These are phyloP conservation scores for Euphorbia tirucalli DNA, from an alignment of 345 rosid genomes.

Conservation along the genomic window DNA sequence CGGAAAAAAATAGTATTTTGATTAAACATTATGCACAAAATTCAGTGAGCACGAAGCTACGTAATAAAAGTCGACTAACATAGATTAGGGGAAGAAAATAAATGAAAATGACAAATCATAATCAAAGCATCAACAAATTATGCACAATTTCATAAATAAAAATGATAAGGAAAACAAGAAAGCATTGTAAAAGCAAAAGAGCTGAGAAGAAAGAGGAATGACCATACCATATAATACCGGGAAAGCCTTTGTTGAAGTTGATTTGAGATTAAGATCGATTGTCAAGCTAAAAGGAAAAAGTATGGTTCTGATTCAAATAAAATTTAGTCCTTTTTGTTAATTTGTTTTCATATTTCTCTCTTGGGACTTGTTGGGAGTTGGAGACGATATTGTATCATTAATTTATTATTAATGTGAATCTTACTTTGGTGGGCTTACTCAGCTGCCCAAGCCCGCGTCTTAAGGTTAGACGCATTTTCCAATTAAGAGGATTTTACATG, in stretches of 20 bases:
- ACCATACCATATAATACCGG: slow-evolving; percentile 68
- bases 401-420: no score
- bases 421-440: no score
- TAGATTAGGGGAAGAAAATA: not conserved
- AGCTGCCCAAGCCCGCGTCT: no score
- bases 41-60: not conserved
- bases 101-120: not conserved
- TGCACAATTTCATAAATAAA: not conserved
- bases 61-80: not conserved
- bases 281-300: not conserved
- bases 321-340: not conserved
- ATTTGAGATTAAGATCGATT: slow-evolving; percentile 71
- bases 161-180: not conserved
- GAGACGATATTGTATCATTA: no score
- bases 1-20: not conserved
- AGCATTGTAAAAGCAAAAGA: not conserved
- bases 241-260: slow-evolving; percentile 91
- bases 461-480: no score
- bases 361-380: no score
- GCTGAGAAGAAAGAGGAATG: slow-evolving; percentile 3
- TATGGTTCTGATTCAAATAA: not conserved
- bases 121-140: not conserved
- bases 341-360: not conserved
- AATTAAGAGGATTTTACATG: no score
- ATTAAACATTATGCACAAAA: not conserved